Conservation (phyloP, 805 yeast species). For the Metschnikowia continentalis region DNA sequence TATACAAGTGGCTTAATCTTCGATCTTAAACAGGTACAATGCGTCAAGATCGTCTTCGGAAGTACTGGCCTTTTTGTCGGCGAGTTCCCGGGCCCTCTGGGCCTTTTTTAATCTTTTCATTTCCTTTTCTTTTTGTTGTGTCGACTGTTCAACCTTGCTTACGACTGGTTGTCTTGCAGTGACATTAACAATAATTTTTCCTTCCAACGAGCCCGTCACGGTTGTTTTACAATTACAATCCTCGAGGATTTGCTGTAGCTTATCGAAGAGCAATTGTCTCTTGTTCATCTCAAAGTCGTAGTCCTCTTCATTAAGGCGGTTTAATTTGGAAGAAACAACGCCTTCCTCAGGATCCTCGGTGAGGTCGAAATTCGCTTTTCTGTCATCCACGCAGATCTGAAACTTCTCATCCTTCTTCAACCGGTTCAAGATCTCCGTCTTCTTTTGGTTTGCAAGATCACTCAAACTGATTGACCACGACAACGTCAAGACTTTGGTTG, state of each 20-base stretch:
- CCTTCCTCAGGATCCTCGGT: constrained; percentile 16
- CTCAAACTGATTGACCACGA: constrained; percentile 55
- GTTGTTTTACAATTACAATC: constrained; percentile 29
- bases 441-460: constrained; percentile 52
- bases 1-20: constrained; percentile 22
- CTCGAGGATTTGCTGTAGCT: constrained; percentile 24
- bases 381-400: constrained; percentile 24
- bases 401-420: constrained; percentile 42
- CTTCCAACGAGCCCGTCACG: constrained; percentile 25
- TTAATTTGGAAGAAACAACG: neutral
- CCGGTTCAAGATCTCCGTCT: constrained; percentile 44
- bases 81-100: constrained; percentile 16
- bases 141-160: constrained; percentile 1
- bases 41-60: constrained; percentile 34
- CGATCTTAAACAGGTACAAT: constrained; percentile 38
- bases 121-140: constrained; percentile 15
- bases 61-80: constrained; percentile 16
- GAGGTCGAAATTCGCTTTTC: constrained; percentile 12
- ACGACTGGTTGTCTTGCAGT: constrained; percentile 6
- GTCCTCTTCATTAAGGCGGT: constrained; percentile 11
- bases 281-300: constrained; percentile 19
- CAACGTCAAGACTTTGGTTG: constrained; percentile 45
- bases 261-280: constrained; percentile 27
- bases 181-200: constrained; percentile 22
- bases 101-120: constrained; percentile 15